Conservation (phyloP, 2,329 filamentous ascomycete genomes). For the Alternaria arbusti region DNA sequence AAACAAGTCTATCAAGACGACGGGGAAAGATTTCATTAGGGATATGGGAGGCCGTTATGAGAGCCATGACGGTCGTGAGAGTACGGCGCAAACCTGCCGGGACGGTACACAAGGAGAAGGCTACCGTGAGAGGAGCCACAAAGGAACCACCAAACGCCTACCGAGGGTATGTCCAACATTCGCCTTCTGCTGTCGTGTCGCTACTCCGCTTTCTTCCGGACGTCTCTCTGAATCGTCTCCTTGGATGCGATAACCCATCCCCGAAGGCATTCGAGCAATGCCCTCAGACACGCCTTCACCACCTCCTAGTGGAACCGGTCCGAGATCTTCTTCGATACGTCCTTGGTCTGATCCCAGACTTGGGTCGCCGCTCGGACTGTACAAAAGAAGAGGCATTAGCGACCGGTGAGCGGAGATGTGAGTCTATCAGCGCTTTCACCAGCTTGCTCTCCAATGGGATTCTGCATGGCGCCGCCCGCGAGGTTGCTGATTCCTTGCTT, state of each 20-base stretch:
- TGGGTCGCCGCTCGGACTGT: slow-evolving; percentile 33
- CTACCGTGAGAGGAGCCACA: not conserved
- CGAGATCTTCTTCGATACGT: slow-evolving; percentile 20
- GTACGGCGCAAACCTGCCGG: not conserved
- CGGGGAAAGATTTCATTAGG: not conserved
- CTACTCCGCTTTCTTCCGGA: slow-evolving; percentile 16
- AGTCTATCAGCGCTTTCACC: slow-evolving; percentile 46
- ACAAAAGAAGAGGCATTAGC: slow-evolving; percentile 34
- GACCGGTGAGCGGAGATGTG: slow-evolving; percentile 47
- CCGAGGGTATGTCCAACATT: not conserved
- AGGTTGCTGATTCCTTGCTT: slow-evolving; percentile 46
- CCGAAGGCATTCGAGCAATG: slow-evolving; percentile 26
- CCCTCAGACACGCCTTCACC: slow-evolving; percentile 19
- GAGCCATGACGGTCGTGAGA: not conserved
- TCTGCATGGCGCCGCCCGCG: slow-evolving; percentile 42
- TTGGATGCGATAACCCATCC: slow-evolving; percentile 22
- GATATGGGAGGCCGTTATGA: not conserved
- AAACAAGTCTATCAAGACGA: not conserved
- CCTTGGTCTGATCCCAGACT: slow-evolving; percentile 29
- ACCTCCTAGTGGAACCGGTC: slow-evolving; percentile 15
- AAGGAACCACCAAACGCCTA: slow-evolving; percentile 2
- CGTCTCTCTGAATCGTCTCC: slow-evolving; percentile 8
- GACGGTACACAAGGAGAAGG: slow-evolving; percentile 4
- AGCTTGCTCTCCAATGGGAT: slow-evolving; percentile 46
- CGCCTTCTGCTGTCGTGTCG: not conserved